Evolutionary conservation across 192 early-diverging fungal species (phyloP).

Genomic region (Entophlyctis luteolus): DNA sequence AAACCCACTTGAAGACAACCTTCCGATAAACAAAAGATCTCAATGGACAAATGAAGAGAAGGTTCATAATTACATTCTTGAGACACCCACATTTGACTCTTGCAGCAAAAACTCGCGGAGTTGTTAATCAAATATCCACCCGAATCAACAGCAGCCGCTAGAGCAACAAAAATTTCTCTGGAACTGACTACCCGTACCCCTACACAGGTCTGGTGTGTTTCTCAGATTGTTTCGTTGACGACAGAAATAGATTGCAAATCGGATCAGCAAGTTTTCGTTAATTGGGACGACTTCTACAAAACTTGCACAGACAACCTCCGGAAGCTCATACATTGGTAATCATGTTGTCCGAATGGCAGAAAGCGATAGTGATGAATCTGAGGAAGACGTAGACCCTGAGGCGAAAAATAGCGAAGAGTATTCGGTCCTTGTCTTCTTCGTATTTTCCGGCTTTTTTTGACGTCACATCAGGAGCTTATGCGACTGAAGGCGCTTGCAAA

Average conservation of each 20-base stretch:
- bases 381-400: not conserved
- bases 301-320: not conserved
- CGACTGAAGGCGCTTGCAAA: not conserved
- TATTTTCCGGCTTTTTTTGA: not conserved
- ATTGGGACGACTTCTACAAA: not conserved
- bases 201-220: not conserved
- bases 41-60: not conserved
- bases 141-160: not conserved
- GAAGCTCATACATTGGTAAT: not conserved
- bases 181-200: not conserved
- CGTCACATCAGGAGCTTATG: slow-evolving; percentile 2
- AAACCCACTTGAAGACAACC: not conserved
- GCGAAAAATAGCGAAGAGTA: slow-evolving; percentile 9
- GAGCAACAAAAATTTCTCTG: not conserved
- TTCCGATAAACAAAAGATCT: not conserved
- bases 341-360: slow-evolving; percentile 2
- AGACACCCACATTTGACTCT: not conserved
- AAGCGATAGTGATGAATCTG: slow-evolving; percentile 12
- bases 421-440: not conserved
- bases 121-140: slow-evolving; percentile 5
- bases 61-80: not conserved
- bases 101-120: not conserved
- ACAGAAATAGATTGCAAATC: not conserved
- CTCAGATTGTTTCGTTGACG: not conserved
- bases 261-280: not conserved